Base-by-base conservation (phyloP, 441 rosid species). In the Pelargonium australe region DNA sequence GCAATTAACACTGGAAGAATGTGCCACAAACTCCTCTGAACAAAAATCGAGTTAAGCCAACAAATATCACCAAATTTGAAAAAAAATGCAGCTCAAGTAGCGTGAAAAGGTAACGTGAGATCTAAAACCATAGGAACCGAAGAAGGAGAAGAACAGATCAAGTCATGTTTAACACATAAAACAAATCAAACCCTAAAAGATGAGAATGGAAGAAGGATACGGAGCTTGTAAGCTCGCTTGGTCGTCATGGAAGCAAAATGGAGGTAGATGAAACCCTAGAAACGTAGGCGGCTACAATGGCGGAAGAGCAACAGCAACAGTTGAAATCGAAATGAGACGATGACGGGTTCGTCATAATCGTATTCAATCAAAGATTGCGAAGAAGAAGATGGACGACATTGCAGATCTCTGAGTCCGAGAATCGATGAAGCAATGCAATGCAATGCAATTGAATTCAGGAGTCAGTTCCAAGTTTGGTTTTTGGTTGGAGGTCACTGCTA, bases 11-110 rank as follows among this genome's bases (percentile, higher is more conserved):
- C 83, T 77, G 14, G 95, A 85, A 70, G 98, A 85, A 87, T 95
- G 99, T 25, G 99, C 99, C 77, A 95, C 99, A 84, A 95, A 95
- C 78, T 95, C 99, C 98, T 95, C 99, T 94, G 65, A 78, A 40
- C 57, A 44, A 20, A 5, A 41, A 65, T 45, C 72, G 57, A 57
- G 84, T 88, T 76, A 87, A 88, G 95, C 86, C 68, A 63, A 75
- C 76, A 71, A 77, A 70, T 65, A 67, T 14, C 4, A 69, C 62
- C 44, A 75, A 64, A 68, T 75, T 43, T 58, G 68, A 53, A 40
- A 5, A 5, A 43, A 64, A 14, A 23, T 37, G 61, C 70, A 58
- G 70, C 77, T 75, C 60, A 75, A 78, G 49, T 23, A 61, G 20
- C 43, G 31, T 19, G 41, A 49, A 53, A 14, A 53, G 7, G 60